Base-by-base conservation (phyloP, 2,329 filamentous ascomycete genomes). In the Colletotrichum zoysiae region DNA sequence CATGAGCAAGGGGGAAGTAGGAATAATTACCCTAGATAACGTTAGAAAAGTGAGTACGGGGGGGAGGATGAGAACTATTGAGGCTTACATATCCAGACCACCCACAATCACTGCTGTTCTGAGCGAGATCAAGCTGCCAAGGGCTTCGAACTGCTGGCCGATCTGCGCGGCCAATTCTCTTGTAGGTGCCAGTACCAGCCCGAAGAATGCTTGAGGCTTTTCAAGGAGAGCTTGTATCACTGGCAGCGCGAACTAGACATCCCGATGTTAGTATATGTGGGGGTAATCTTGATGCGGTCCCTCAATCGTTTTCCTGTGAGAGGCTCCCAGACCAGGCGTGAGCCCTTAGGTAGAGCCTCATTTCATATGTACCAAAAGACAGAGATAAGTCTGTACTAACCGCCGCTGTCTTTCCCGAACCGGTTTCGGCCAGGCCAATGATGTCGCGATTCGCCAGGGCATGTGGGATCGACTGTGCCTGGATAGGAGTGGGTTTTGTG, bases 121-220 rank as follows among this genome's bases (percentile, higher is more conserved):
- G 48, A 98, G 92, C n/a, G 91, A 92, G 76, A 99, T 98, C 38
- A 95, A 86, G 12, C 93, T 91, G 6, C 95, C 95, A 0, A 99
- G 87, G 0, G 93, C 93, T 79, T 98, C 95, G 76, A 98, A 95
- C 3, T 93, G 88, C 79, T 97, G 89, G 5, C 92, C 91, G 75
- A 98, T 98, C 81, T 99, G 96, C 72, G 93, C 93, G 3, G 96
- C 96, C 68, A 99, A 82, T 84, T 99, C 96, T 79, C 96, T 91
- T 5, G 96, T 99, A 0, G 96, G 96, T 0, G 96, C 95, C 26
- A 99, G 87, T 30, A 98, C 90, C 59, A 98, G 90, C n/a, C 92
- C 93, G 78, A 96, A 98, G 58, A 97, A 85, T 2, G 94, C 87
- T 76, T 95, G 93, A 0, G 95, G 95, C 77, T 95, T 94, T 67